Conservation (phyloP, 805 yeast genomes). For the Lachancea quebecensis region DNA sequence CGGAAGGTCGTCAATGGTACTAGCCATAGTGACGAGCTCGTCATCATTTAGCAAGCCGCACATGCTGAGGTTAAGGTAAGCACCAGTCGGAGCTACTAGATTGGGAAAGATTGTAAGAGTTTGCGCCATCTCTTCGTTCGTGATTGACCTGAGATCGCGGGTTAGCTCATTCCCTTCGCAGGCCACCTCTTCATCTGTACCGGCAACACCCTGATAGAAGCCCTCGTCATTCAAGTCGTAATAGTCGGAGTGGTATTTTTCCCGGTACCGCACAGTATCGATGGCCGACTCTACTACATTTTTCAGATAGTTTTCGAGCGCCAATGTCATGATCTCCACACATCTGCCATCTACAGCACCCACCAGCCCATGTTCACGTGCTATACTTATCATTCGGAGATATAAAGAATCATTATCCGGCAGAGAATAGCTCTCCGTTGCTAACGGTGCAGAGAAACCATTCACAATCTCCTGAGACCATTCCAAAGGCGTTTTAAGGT, state of each 20-base stretch:
- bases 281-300: slow-evolving; percentile 66
- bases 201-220: slow-evolving; percentile 24
- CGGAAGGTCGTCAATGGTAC: slow-evolving; percentile 31
- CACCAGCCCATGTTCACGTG: slow-evolving; percentile 83
- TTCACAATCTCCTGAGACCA: slow-evolving; percentile 92
- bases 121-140: slow-evolving; percentile 61
- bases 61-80: slow-evolving; percentile 43
- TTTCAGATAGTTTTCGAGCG: slow-evolving; percentile 74
- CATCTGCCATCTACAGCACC: slow-evolving; percentile 75
- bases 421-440: slow-evolving; percentile 69
- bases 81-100: slow-evolving; percentile 60
- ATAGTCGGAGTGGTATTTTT: slow-evolving; percentile 36
- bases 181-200: slow-evolving; percentile 4
- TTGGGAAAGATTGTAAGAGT: slow-evolving; percentile 60
- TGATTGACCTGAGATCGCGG: slow-evolving; percentile 32
- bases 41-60: slow-evolving; percentile 55
- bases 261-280: slow-evolving; percentile 61
- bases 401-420: slow-evolving; percentile 72
- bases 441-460: slow-evolving; percentile 74
- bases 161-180: slow-evolving; percentile 4
- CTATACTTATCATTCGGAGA: slow-evolving; percentile 67
- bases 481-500: slow-evolving; percentile 44
- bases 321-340: slow-evolving; percentile 70
- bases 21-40: slow-evolving; percentile 25
- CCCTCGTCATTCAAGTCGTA: slow-evolving; percentile 31